Base-by-base conservation (phyloP, 306 rosid genomes). In the Prunus kanzakura region DNA sequence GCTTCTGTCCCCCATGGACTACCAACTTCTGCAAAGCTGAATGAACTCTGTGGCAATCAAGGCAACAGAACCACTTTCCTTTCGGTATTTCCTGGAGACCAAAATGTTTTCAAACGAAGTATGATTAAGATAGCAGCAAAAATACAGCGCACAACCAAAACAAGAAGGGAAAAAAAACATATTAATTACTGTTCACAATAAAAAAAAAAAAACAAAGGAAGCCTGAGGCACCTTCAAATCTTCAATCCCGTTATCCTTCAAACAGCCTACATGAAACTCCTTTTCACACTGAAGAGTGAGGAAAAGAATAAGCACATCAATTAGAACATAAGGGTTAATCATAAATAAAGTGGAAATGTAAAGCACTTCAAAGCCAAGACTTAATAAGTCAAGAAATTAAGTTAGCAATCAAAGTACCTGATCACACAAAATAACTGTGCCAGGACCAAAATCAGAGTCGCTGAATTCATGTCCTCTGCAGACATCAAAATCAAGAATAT, bases 231-330 rank as follows among this genome's bases (percentile, higher is more conserved):
- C 98, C 98, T 88, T 55, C 13, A 94, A 71, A 73, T 80, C 82
- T 64, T 84, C 84, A 69, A 87, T 87, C 71, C 76, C 71, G 61
- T 91, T 85, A 46, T 91, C 90, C 87, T 86, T 89, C 86, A 91
- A 78, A 78, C 98, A 91, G 77, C 91, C 91, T 7, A 91, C 83
- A 55, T 94, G 97, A 82, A 79, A 91, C 77, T 91, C 98, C 81
- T 65, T 91, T 69, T 91, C 97, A 78, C 98, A 93, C 97, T 93
- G 80, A 60, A 67, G 71, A 32, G 15, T 47, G 46, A 74, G 64
- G 19, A 29, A 66, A 63, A 47, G 8, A 30, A 50, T 12, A 76
- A 46, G 47, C 20, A 71, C 7, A 22, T 29, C 8, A 56, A 10
- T 30, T 14, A 35, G 41, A 73, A 49, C 22, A 41, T 4, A 62